phyloP scores from a whole-genome alignment of 148 eudicot genomes.

The Nepenthes gracilis region DNA sequence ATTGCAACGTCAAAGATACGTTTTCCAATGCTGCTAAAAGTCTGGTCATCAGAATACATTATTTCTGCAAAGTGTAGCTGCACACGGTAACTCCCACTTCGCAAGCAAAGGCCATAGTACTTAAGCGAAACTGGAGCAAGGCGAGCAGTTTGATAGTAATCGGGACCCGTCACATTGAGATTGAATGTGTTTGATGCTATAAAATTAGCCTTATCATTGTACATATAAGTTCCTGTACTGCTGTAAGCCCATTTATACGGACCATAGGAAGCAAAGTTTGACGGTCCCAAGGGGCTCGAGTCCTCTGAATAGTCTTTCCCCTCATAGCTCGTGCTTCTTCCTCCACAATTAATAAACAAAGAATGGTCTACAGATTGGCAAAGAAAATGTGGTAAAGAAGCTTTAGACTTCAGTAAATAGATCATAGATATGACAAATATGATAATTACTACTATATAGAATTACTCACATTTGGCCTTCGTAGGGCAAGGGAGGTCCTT shows the following conservation, averaged over 20 bases:
- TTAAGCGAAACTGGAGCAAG: conserved; percentile 53
- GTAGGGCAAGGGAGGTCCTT: conserved; percentile 32
- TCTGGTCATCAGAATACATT: conserved; percentile 35
- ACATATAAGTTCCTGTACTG: conserved; percentile 71
- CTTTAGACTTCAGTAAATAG: neutral
- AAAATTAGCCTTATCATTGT: conserved; percentile 23
- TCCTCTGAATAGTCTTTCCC: conserved; percentile 49
- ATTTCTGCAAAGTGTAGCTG: conserved; percentile 71
- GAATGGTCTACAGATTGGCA: conserved; percentile 36
- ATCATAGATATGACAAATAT: neutral
- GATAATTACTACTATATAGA: neutral
- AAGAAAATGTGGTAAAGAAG: neutral
- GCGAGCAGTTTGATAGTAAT: conserved; percentile 44
- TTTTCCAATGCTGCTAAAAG: conserved; percentile 53
- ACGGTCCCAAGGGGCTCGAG: conserved; percentile 21
- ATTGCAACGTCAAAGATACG: conserved; percentile 69
- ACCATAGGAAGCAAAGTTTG: conserved; percentile 28
- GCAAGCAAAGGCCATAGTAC: conserved; percentile 63
- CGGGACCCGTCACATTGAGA: conserved; percentile 9
- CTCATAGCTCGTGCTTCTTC: conserved; percentile 23
- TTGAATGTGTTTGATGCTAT: conserved; percentile 13
- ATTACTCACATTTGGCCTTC: conserved; percentile 24
- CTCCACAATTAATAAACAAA: conserved; percentile 76
- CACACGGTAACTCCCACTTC: conserved; percentile 51
- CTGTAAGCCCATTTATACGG: conserved; percentile 55